phyloP scores from a whole-genome alignment of 108 stramenopile genomes.

The Skeletonema tropicum region DNA sequence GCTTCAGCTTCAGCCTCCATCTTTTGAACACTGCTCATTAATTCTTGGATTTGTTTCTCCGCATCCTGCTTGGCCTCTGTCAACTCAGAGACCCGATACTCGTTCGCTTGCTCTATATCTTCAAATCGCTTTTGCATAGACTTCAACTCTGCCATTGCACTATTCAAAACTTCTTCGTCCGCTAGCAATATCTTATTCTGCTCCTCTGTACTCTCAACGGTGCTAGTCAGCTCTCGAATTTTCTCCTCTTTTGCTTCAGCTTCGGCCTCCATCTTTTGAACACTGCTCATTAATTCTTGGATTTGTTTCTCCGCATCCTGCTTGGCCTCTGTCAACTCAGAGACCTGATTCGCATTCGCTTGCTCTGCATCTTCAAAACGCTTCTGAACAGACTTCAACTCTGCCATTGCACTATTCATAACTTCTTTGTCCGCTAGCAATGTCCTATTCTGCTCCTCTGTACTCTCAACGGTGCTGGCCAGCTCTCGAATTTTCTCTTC shows the following conservation, averaged over 20 bases:
- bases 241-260: background rate
- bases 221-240: background rate
- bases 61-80: background rate
- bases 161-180: background rate
- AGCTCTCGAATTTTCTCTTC: background rate
- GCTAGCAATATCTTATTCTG: background rate
- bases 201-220: background rate
- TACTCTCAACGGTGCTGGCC: background rate
- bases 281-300: background rate
- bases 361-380: background rate
- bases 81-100: background rate
- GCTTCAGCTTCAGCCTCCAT: background rate
- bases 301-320: background rate
- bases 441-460: background rate
- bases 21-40: constrained; percentile 1
- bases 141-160: too few relatives aligned
- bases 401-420: background rate
- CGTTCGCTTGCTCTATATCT: background rate
- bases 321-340: constrained; percentile 1
- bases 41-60: background rate
- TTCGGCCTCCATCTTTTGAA: background rate
- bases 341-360: background rate
- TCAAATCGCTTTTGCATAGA: too few relatives aligned
- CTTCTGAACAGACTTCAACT: too few relatives aligned
- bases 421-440: background rate